phyloP scores from a whole-genome alignment of 805 yeast species.

The Suhomyces sp. region DNA sequence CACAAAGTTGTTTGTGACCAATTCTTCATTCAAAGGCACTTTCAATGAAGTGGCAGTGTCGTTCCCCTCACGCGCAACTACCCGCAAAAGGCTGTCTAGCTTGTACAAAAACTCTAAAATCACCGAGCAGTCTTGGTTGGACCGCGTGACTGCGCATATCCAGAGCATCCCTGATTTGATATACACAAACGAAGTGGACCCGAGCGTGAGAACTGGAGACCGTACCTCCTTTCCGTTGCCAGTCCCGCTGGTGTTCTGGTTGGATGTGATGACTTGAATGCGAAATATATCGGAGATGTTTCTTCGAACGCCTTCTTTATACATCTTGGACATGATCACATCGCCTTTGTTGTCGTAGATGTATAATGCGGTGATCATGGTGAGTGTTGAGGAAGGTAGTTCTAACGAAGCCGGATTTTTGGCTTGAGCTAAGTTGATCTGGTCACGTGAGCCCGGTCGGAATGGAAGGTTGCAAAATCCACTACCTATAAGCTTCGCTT shows the following conservation, averaged over 20 bases:
- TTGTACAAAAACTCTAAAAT: conserved; percentile 76
- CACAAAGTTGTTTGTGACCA: conserved; percentile 63
- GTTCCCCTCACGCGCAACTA: conserved; percentile 16
- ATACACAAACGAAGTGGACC: conserved; percentile 88
- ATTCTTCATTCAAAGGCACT: conserved; percentile 26
- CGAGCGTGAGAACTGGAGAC: conserved; percentile 65
- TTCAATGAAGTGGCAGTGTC: conserved; percentile 4
- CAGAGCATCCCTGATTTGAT: conserved; percentile 63
- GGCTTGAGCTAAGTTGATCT: neutral
- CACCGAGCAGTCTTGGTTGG: conserved; percentile 79
- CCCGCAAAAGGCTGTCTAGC: conserved; percentile 52
- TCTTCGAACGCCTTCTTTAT: conserved; percentile 71
- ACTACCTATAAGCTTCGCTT: no score
- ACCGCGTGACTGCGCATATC: conserved; percentile 85
- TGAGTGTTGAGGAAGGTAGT: neutral
- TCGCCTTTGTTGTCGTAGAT: conserved; percentile 81
- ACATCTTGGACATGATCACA: conserved; percentile 69
- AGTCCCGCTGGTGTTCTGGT: conserved; percentile 15
- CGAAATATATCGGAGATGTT: conserved; percentile 85
- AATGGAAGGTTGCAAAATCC: neutral
- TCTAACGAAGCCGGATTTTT: neutral
- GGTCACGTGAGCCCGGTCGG: neutral
- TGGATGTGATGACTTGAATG: conserved; percentile 80
- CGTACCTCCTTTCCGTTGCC: conserved; percentile 22
- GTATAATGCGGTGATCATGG: conserved; percentile 82